These are phyloP conservation scores for Leccinum olivaceopallidum DNA, from an alignment of 768 basidiomycete genomes.

Conservation along the genomic window DNA sequence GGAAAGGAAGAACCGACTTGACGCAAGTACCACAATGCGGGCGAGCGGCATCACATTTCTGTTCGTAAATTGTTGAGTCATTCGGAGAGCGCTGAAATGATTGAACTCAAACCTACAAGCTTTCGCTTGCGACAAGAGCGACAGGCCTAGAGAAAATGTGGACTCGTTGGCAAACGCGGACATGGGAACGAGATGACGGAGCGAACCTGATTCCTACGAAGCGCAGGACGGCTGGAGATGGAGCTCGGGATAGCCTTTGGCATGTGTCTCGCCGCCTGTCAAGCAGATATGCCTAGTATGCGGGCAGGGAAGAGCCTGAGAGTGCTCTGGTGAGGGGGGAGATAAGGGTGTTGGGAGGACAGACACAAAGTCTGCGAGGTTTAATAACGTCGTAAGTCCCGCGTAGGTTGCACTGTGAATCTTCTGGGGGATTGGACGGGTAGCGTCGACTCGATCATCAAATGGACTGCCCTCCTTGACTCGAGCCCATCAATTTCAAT, in stretches of 20 bases:
- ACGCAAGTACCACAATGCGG: slow-evolving; percentile 86
- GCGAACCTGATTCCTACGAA: slow-evolving; percentile 76
- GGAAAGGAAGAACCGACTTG: slow-evolving; percentile 52
- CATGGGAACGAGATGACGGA: not conserved
- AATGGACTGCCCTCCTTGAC: not conserved
- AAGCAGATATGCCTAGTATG: not conserved
- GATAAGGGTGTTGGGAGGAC: not conserved
- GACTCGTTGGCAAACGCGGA: slow-evolving; percentile 10
- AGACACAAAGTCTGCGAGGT: not conserved
- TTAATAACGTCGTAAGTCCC: not conserved
- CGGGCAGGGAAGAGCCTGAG: not conserved
- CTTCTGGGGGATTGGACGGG: slow-evolving; percentile 3
- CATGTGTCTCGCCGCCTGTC: slow-evolving; percentile 42
- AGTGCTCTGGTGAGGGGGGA: not conserved
- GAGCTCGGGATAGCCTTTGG: slow-evolving; percentile 55
- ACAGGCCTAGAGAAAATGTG: slow-evolving; percentile 54
- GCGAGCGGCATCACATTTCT: slow-evolving; percentile 90
- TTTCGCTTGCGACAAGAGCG: slow-evolving; percentile 83
- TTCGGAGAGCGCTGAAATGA: not conserved
- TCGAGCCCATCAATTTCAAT: slow-evolving; percentile 17
- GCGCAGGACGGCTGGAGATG: slow-evolving; percentile 54
- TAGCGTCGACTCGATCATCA: not conserved
- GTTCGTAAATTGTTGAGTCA: slow-evolving; percentile 10
- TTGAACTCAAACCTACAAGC: slow-evolving; percentile 51
- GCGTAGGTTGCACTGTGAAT: not conserved